Evolutionary conservation across 1,284 basidiomycete species (phyloP).

Genomic region (Pseudozyma thailandica): DNA sequence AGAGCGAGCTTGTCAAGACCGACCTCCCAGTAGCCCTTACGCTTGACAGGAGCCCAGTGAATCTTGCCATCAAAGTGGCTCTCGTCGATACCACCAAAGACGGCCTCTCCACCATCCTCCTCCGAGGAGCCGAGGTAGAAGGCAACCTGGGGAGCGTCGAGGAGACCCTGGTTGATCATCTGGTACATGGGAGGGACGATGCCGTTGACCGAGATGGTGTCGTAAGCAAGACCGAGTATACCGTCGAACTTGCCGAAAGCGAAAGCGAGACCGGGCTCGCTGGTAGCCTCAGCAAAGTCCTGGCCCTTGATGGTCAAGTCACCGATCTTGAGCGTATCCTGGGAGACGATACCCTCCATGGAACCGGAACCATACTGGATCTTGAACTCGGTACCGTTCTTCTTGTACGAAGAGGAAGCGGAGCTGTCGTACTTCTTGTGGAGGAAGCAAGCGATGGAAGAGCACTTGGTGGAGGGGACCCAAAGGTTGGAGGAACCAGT

Average conservation of each 20-base stretch:
- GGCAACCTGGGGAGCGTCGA: slow-evolving; percentile 89
- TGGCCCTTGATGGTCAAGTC: slow-evolving; percentile 81
- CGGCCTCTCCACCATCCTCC: slow-evolving; percentile 88
- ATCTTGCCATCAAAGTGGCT: slow-evolving; percentile 84
- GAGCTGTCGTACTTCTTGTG: slow-evolving; percentile 90
- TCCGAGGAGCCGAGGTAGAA: slow-evolving; percentile 92
- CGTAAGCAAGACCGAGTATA: slow-evolving; percentile 92
- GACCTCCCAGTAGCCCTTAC: slow-evolving; percentile 92
- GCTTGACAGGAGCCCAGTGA: slow-evolving; percentile 87
- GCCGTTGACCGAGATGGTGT: slow-evolving; percentile 94
- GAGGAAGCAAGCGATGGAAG: slow-evolving; percentile 97
- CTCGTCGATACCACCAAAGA: slow-evolving; percentile 91
- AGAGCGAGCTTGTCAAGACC: slow-evolving; percentile 69
- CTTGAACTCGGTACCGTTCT: slow-evolving; percentile 88
- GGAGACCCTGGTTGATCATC: slow-evolving; percentile 85
- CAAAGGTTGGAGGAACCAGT: slow-evolving; percentile 92
- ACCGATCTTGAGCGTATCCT: slow-evolving; percentile 83
- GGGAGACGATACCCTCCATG: slow-evolving; percentile 94
- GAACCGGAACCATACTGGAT: slow-evolving; percentile 97
- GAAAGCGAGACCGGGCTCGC: slow-evolving; percentile 96
- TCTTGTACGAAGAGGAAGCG: slow-evolving; percentile 86
- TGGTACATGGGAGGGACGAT: slow-evolving; percentile 95
- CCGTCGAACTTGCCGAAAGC: slow-evolving; percentile 91
- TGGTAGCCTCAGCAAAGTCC: slow-evolving; percentile 95
- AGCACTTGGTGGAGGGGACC: slow-evolving; percentile 89